phyloP scores from a whole-genome alignment of 352 stramenopile genomes.

The Globisporangium uncinulatum region DNA sequence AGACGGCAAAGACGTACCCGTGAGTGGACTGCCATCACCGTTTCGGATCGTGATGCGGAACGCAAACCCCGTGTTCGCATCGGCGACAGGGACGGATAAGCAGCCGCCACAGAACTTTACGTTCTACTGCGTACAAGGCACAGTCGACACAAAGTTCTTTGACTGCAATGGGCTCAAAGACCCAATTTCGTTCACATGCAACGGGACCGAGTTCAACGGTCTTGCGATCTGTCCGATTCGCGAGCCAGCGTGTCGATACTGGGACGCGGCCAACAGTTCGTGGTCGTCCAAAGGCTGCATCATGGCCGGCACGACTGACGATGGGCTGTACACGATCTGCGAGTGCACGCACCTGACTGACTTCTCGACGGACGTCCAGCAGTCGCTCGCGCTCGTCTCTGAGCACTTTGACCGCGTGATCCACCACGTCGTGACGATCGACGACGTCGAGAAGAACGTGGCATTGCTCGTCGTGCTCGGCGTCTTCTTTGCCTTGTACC shows the following conservation, averaged over 20 bases:
- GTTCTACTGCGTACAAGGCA: conserved; percentile 41
- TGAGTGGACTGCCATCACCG: conserved; percentile 29
- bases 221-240: conserved; percentile 43
- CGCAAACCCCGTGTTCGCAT: conserved; percentile 20
- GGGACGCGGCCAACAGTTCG: conserved; percentile 26
- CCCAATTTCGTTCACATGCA: conserved; percentile 34
- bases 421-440: conserved; percentile 41
- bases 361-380: conserved; percentile 59
- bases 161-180: conserved; percentile 39
- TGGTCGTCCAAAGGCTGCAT: conserved; percentile 62
- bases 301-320: conserved; percentile 41
- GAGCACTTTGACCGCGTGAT: conserved; percentile 61
- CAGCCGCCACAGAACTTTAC: conserved; percentile 21
- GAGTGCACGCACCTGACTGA: conserved; percentile 72
- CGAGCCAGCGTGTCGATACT: conserved; percentile 54
- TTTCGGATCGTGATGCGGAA: conserved; percentile 58
- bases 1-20: conserved; percentile 22
- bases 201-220: conserved; percentile 46
- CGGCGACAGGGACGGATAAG: conserved; percentile 5
- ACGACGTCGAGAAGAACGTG: conserved; percentile 57
- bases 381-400: conserved; percentile 46
- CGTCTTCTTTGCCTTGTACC: conserved; percentile 46
- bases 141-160: conserved; percentile 47
- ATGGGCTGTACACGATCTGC: conserved; percentile 69
- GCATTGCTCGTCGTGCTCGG: conserved; percentile 43